Percentiles rank a stretch among this genome's conserved stretches.
Evolutionary conservation across 2,329 filamentous ascomycete species (phyloP).

Genomic region (Colletotrichum aenigma): DNA sequence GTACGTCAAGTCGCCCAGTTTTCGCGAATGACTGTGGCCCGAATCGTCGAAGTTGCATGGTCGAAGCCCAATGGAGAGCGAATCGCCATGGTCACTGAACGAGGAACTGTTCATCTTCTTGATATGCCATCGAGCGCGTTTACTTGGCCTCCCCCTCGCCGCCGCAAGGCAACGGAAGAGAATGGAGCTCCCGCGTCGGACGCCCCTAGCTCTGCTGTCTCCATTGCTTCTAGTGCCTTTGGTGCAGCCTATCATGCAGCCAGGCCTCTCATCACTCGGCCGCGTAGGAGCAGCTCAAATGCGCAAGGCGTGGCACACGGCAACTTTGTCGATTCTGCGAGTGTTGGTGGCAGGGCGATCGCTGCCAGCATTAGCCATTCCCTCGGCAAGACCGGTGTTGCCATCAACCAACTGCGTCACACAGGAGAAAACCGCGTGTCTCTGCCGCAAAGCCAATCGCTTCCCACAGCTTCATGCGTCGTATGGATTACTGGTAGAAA

Average conservation of each 20-base stretch:
- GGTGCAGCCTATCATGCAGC: slow-evolving; percentile 74
- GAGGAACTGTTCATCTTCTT: slow-evolving; percentile 93
- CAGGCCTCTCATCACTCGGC: slow-evolving; percentile 60
- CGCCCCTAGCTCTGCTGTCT: slow-evolving; percentile 60
- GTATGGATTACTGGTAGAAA: slow-evolving; percentile 68
- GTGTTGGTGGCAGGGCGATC: slow-evolving; percentile 74
- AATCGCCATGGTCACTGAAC: slow-evolving; percentile 87
- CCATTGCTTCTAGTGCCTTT: slow-evolving; percentile 73
- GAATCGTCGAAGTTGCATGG: slow-evolving; percentile 91
- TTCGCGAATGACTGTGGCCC: slow-evolving; percentile 87
- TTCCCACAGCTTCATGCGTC: slow-evolving; percentile 64
- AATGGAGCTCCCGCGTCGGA: slow-evolving; percentile 53
- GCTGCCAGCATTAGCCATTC: slow-evolving; percentile 77
- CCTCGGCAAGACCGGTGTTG: slow-evolving; percentile 73
- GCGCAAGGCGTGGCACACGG: slow-evolving; percentile 39
- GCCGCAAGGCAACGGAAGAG: slow-evolving; percentile 49
- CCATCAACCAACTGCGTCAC: slow-evolving; percentile 73
- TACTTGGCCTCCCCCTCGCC: slow-evolving; percentile 80
- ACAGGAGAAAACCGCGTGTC: slow-evolving; percentile 77
- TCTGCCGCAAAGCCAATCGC: slow-evolving; percentile 60
- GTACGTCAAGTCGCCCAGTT: slow-evolving; percentile 89
- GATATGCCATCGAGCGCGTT: slow-evolving; percentile 84
- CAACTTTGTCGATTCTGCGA: slow-evolving; percentile 63
- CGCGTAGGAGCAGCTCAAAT: slow-evolving; percentile 55
- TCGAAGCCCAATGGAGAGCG: slow-evolving; percentile 80